A percentile compares a stretch with the other conserved stretches of the same genome.
phyloP scores from a whole-genome alignment of 1,139 yeast genomes.

The Blastobotrys aristatus region DNA sequence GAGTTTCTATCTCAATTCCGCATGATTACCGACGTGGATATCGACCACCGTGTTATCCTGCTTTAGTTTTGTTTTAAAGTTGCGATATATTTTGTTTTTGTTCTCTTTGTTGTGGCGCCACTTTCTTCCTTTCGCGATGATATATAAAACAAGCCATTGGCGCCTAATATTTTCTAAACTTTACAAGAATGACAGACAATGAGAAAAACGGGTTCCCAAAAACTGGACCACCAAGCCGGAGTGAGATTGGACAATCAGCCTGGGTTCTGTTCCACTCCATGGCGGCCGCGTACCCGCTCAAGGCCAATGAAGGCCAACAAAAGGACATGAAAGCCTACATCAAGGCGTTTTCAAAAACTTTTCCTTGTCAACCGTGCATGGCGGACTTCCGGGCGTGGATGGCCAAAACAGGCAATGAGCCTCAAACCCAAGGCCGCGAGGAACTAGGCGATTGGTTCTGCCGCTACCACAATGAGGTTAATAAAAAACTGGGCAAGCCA shows the following conservation, averaged over 20 bases:
- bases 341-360: constrained; percentile 66
- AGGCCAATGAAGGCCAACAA: constrained; percentile 59
- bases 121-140: too few species aligned
- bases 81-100: too few species aligned
- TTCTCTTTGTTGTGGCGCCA: neutral
- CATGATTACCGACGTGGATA: neutral
- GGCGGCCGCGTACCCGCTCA: constrained; percentile 83
- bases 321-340: constrained; percentile 67
- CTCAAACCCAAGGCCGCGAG: constrained; percentile 65
- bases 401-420: constrained; percentile 46
- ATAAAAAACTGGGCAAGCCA: constrained; percentile 77
- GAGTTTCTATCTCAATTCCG: neutral
- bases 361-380: constrained; percentile 96
- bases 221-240: constrained; percentile 84
- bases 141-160: too few species aligned
- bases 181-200: neutral
- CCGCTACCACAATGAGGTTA: constrained; percentile 90
- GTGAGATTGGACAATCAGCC: constrained; percentile 71
- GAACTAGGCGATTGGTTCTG: constrained; percentile 89
- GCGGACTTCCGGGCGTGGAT: constrained; percentile 71
- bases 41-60: neutral
- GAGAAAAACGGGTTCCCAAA: constrained; percentile 21
- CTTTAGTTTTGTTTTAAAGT: neutral
- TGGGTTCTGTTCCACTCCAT: constrained; percentile 91
- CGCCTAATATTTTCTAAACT: too few species aligned